Percentiles rank a stretch among this genome's conserved stretches.
Conservation (phyloP, 345 rosid genomes). For the Eucalyptus globulus region DNA sequence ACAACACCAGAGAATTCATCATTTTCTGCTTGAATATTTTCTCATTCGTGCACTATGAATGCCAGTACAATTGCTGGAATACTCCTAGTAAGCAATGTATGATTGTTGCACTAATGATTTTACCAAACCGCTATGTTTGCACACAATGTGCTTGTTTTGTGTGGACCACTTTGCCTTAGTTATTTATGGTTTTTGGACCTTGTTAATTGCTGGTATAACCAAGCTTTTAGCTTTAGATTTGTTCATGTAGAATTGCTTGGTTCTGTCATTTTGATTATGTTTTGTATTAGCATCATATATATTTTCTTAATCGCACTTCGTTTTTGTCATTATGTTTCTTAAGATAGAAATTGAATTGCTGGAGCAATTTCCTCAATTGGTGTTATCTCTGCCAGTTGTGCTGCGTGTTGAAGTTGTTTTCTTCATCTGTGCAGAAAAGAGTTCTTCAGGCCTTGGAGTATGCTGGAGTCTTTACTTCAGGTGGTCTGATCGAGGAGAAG, state of each 20-base stretch:
- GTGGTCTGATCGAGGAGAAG: slow-evolving; percentile 95
- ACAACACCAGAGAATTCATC: too few relatives aligned
- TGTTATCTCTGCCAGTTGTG: too few relatives aligned
- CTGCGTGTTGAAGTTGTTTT: too few relatives aligned
- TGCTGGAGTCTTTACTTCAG: slow-evolving; percentile 82
- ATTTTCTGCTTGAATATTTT: too few relatives aligned
- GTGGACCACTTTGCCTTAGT: neutral
- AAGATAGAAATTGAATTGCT: too few relatives aligned
- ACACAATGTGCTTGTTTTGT: neutral
- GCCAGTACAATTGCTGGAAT: neutral
- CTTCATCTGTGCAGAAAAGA: too few relatives aligned
- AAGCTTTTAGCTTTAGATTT: neutral
- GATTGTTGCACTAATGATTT: neutral
- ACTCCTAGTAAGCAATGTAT: neutral
- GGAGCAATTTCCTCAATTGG: too few relatives aligned
- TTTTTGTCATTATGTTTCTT: neutral
- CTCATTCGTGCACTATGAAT: too few relatives aligned
- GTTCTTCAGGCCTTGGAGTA: too few relatives aligned
- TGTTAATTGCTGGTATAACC: neutral
- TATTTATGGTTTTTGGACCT: neutral
- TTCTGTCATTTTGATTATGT: neutral
- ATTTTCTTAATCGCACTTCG: neutral
- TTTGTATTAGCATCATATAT: neutral
- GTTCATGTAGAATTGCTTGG: neutral
- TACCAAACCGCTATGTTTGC: neutral